A percentile compares a stretch with the other conserved stretches of the same genome.
These are phyloP conservation scores for Lipomyces mesembrius DNA, from an alignment of 805 yeast genomes.

Conservation along the genomic window DNA sequence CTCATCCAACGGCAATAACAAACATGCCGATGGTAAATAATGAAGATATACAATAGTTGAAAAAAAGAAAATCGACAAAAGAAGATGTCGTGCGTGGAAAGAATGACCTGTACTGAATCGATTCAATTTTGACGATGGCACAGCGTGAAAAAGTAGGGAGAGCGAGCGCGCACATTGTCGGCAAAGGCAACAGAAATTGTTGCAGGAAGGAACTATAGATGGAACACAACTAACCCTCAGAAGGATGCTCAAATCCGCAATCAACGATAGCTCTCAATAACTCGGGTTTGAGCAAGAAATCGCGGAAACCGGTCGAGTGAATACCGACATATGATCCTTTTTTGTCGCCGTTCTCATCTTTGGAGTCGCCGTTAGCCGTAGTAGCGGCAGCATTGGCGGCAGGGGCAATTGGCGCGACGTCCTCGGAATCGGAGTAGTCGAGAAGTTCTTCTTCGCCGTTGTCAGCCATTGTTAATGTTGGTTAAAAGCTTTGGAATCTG, in stretches of 20 bases:
- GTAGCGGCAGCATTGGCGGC: slow-evolving; percentile 43
- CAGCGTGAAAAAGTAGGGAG: neutral
- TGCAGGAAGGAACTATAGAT: slow-evolving; percentile 11
- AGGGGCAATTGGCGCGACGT: slow-evolving; percentile 70
- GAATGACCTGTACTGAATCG: neutral
- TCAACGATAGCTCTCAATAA: slow-evolving; percentile 96
- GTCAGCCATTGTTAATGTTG: slow-evolving; percentile 46
- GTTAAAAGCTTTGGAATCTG: neutral
- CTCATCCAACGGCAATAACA: too few species aligned
- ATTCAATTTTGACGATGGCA: neutral
- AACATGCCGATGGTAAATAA: neutral
- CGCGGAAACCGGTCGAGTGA: slow-evolving; percentile 98
- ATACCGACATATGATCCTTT: slow-evolving; percentile 98
- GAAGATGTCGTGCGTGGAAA: neutral
- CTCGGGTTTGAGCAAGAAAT: slow-evolving; percentile 95
- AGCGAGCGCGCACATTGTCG: slow-evolving; percentile 6
- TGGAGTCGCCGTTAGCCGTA: slow-evolving; percentile 43
- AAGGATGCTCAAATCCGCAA: slow-evolving; percentile 99
- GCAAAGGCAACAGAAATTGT: slow-evolving; percentile 3
- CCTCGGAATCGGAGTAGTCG: slow-evolving; percentile 98
- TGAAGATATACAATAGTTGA: neutral
- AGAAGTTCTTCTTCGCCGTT: slow-evolving; percentile 99
- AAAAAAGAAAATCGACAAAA: neutral
- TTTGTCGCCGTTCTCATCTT: slow-evolving; percentile 61
- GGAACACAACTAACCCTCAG: slow-evolving; percentile 75